These are phyloP conservation scores for Candida ponderosae DNA, from an alignment of 805 yeast species.

Conservation along the genomic window DNA sequence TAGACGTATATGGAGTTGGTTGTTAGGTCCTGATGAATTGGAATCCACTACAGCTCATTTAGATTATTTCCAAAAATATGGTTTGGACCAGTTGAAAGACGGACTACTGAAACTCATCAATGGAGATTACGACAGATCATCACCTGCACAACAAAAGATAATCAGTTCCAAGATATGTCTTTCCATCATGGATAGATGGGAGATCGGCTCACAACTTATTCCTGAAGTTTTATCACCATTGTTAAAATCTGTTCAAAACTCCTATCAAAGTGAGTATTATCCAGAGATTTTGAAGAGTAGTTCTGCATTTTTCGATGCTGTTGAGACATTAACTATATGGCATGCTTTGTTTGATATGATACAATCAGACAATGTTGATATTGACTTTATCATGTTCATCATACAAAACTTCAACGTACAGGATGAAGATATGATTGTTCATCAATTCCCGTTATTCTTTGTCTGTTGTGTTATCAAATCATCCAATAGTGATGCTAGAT, in stretches of 20 bases:
- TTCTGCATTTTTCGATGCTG: constrained; percentile 71
- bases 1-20: constrained; percentile 90
- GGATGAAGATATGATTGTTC: constrained; percentile 79
- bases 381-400: constrained; percentile 50
- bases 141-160: constrained; percentile 26
- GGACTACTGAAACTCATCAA: constrained; percentile 47
- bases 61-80: constrained; percentile 52
- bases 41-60: constrained; percentile 5
- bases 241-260: constrained; percentile 37
- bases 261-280: constrained; percentile 17
- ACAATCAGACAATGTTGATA: constrained; percentile 23
- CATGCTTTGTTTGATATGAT: constrained; percentile 44
- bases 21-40: constrained; percentile 65
- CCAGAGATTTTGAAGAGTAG: constrained; percentile 51
- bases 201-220: constrained; percentile 69
- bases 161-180: constrained; percentile 58
- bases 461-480: constrained; percentile 32
- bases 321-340: constrained; percentile 80
- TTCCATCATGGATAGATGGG: constrained; percentile 90
- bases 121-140: constrained; percentile 18
- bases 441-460: constrained; percentile 69
- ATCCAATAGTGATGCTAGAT: constrained; percentile 11
- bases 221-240: constrained; percentile 66
- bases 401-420: constrained; percentile 60
- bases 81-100: constrained; percentile 36